Percentiles rank a stretch among this genome's conserved stretches.
phyloP scores from a whole-genome alignment of 768 basidiomycete species.

The Flagelloscypha sp. region DNA sequence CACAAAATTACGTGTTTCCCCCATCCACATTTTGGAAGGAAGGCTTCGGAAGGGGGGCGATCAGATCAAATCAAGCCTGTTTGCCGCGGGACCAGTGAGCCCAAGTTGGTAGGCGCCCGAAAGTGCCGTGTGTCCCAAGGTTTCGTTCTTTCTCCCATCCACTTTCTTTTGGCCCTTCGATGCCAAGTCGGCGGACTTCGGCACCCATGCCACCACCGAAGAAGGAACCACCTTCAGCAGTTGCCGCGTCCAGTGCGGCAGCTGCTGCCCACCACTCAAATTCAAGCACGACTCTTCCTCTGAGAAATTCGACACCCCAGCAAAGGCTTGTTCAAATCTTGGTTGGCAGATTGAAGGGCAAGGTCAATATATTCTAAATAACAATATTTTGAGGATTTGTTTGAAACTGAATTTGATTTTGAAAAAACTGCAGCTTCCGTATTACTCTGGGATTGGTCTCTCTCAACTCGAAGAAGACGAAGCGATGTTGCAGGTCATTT shows the following conservation, averaged over 20 bases:
- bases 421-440: conserved; percentile 55
- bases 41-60: too few relatives aligned
- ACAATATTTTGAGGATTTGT: not conserved
- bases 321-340: conserved; percentile 77
- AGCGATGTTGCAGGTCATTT: conserved; percentile 67
- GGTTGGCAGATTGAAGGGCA: conserved; percentile 73
- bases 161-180: too few relatives aligned
- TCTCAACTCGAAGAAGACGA: conserved; percentile 69
- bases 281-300: too few relatives aligned
- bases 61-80: too few relatives aligned
- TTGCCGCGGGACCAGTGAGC: too few relatives aligned
- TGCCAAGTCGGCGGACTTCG: too few relatives aligned
- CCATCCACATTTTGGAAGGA: too few relatives aligned
- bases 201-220: too few relatives aligned
- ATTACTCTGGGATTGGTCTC: conserved; percentile 69
- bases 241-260: conserved; percentile 13
- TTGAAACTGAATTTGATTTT: conserved; percentile 2
- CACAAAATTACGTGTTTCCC: too few relatives aligned
- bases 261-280: conserved; percentile 25
- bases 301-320: conserved; percentile 59
- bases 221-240: not conserved
- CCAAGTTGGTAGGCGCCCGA: too few relatives aligned
- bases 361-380: conserved; percentile 37
- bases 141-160: too few relatives aligned
- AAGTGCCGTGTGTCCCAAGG: too few relatives aligned